Evolutionary conservation across 305 asterid genomes (phyloP).

Genomic region (Galium porrigens): DNA sequence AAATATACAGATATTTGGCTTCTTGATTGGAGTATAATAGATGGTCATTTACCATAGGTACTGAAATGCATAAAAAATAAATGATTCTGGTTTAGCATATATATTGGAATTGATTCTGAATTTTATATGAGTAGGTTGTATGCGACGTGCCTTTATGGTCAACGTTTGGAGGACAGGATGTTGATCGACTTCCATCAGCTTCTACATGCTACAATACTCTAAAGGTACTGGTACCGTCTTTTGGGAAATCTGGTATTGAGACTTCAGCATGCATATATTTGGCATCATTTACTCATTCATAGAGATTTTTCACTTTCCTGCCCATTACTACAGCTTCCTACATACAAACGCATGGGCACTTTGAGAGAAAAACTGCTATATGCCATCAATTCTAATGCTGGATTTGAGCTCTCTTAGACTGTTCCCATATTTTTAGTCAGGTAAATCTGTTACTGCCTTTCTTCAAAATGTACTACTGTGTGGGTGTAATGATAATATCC

Average conservation of each 20-base stretch:
- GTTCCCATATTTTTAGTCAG: constrained; percentile 11
- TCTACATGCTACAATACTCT: constrained; percentile 92
- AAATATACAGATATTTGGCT: no score
- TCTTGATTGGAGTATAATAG: not conserved
- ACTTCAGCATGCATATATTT: not conserved
- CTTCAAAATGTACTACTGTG: not conserved
- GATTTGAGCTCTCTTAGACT: constrained; percentile 75
- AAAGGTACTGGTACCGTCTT: constrained; percentile 36
- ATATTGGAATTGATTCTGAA: constrained; percentile 13
- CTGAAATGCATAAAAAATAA: not conserved
- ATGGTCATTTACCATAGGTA: not conserved
- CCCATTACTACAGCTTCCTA: constrained; percentile 56
- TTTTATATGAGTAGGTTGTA: constrained; percentile 36
- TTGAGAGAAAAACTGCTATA: constrained; percentile 77
- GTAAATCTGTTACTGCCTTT: constrained; percentile 4
- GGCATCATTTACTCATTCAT: not conserved
- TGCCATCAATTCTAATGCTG: constrained; percentile 87
- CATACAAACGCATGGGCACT: constrained; percentile 72
- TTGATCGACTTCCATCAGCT: constrained; percentile 97
- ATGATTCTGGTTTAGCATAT: not conserved
- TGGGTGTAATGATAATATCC: not conserved
- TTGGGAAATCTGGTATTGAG: not conserved
- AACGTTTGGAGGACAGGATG: constrained; percentile 87
- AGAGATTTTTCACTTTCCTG: constrained; percentile 12
- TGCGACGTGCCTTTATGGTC: constrained; percentile 85